phyloP scores from a whole-genome alignment of 768 basidiomycete species.

The Lactarius sanguifluus region DNA sequence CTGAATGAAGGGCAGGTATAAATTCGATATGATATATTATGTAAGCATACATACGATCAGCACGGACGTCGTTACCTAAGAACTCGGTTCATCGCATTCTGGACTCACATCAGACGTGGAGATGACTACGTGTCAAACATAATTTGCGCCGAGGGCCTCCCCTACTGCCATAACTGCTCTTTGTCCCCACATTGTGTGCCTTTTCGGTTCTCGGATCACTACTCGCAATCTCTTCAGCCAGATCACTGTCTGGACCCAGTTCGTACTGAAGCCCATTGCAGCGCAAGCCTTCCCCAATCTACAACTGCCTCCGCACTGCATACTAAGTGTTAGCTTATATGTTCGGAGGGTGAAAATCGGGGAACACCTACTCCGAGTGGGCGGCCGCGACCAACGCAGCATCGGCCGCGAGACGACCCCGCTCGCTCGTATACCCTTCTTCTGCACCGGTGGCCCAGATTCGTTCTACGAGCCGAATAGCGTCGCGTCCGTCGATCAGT shows the following conservation, averaged over 20 bases:
- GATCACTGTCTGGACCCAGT: constrained; percentile 54
- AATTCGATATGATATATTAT: constrained; percentile 4
- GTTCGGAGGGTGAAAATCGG: neutral
- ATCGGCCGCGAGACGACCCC: constrained; percentile 62
- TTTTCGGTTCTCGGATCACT: constrained; percentile 40
- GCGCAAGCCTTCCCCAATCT: constrained; percentile 51
- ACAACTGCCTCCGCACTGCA: constrained; percentile 46
- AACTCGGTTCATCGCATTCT: constrained; percentile 1
- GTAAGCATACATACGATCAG: constrained; percentile 7
- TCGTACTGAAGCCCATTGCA: constrained; percentile 58
- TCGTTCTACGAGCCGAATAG: constrained; percentile 45
- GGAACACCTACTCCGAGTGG: constrained; percentile 56
- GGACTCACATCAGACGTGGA: no score
- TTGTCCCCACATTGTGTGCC: constrained; percentile 52
- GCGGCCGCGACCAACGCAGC: constrained; percentile 58
- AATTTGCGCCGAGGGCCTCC: constrained; percentile 20
- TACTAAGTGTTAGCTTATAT: neutral
- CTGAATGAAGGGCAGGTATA: constrained; percentile 13
- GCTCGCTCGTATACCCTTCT: constrained; percentile 67
- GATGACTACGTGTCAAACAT: neutral
- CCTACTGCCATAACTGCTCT: constrained; percentile 27
- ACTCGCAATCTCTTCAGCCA: constrained; percentile 45
- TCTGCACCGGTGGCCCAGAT: constrained; percentile 61
- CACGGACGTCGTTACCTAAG: constrained; percentile 3
- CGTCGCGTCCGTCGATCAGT: constrained; percentile 49